phyloP scores from a whole-genome alignment of 352 stramenopile genomes.

The Phytophthora melonis region DNA sequence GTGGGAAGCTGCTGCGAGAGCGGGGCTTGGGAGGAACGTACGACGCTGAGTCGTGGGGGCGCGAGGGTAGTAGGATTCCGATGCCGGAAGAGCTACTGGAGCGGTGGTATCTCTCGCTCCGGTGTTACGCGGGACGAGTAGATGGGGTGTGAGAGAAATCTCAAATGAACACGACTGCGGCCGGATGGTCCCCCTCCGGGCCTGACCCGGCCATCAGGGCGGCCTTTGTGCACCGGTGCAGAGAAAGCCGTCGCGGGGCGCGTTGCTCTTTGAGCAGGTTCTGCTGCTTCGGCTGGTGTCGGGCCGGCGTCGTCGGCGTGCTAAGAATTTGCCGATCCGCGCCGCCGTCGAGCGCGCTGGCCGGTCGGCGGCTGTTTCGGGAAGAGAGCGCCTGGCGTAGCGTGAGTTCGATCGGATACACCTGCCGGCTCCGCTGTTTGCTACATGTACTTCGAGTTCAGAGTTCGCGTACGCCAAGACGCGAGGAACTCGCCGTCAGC shows the following conservation, averaged over 20 bases:
- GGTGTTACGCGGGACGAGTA: conserved; percentile 46
- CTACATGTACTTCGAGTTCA: conserved; percentile 8
- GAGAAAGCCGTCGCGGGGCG: conserved; percentile 32
- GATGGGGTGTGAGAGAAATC: conserved; percentile 54
- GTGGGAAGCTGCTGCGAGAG: conserved; percentile 32
- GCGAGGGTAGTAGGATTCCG: conserved; percentile 50
- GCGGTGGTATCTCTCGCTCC: conserved; percentile 49
- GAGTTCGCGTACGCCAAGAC: conserved; percentile 4
- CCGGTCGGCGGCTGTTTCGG: conserved; percentile 20
- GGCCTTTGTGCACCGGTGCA: conserved; percentile 41
- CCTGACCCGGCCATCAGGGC: conserved; percentile 9
- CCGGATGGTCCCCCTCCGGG: conserved; percentile 34
- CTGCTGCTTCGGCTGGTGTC: conserved; percentile 26
- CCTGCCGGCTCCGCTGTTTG: background rate
- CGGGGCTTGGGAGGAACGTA: conserved; percentile 35
- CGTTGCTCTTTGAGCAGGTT: conserved; percentile 18
- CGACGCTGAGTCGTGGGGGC: conserved; percentile 45
- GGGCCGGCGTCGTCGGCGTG: background rate
- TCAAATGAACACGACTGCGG: conserved; percentile 37
- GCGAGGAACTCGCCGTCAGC: conserved; percentile 3
- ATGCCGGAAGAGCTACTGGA: conserved; percentile 51
- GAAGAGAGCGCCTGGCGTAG: conserved; percentile 21
- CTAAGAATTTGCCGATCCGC: conserved; percentile 3
- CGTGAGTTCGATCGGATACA: background rate
- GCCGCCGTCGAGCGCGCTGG: background rate